These are phyloP conservation scores for Lachnellula subtilissima DNA, from an alignment of 2,329 filamentous ascomycete species.

Conservation along the genomic window DNA sequence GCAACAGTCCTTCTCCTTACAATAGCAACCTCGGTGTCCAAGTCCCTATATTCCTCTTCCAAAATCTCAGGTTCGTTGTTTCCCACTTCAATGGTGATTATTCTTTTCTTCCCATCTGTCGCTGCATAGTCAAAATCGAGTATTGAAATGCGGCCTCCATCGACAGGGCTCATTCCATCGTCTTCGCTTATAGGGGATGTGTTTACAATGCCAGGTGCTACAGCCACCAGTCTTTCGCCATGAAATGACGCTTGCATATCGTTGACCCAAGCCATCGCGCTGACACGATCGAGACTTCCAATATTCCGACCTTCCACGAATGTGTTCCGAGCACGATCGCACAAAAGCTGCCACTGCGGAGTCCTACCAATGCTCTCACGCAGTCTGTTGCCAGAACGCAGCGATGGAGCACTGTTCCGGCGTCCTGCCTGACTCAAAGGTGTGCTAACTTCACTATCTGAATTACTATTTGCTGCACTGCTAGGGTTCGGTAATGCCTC, in stretches of 20 bases:
- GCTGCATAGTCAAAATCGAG: constrained; percentile 68
- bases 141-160: constrained; percentile 68
- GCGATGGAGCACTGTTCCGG: constrained; percentile 29
- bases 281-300: constrained; percentile 60
- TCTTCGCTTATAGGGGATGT: constrained; percentile 55
- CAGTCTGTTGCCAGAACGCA: constrained; percentile 20
- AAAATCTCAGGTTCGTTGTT: constrained; percentile 63
- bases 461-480: constrained; percentile 28
- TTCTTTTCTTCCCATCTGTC: constrained; percentile 48
- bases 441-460: constrained; percentile 26
- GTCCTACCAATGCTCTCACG: constrained; percentile 34
- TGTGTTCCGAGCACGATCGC: constrained; percentile 64
- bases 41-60: constrained; percentile 67
- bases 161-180: constrained; percentile 69
- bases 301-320: constrained; percentile 65
- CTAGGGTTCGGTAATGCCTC: constrained; percentile 51
- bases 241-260: constrained; percentile 44
- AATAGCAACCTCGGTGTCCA: constrained; percentile 75
- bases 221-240: constrained; percentile 60
- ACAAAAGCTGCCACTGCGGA: constrained; percentile 65
- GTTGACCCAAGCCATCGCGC: constrained; percentile 67
- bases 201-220: constrained; percentile 63
- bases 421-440: constrained; percentile 22
- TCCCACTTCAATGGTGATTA: constrained; percentile 70
- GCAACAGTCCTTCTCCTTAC: constrained; percentile 70